phyloP scores from a whole-genome alignment of 2,329 filamentous ascomycete genomes.

The Fusarium sp. region DNA sequence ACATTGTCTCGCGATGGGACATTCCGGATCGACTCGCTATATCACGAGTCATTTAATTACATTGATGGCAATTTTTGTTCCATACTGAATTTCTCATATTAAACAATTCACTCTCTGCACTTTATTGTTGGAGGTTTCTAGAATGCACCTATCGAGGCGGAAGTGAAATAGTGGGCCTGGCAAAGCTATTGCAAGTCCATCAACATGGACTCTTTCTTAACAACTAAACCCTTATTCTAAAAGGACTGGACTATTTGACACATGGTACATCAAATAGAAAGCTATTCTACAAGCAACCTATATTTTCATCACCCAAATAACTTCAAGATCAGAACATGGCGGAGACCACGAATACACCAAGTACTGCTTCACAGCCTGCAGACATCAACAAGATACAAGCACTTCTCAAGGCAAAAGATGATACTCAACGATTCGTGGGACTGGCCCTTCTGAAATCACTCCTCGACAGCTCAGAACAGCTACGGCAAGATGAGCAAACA shows the following conservation, averaged over 20 bases:
- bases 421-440: constrained; percentile 77
- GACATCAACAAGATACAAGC: constrained; percentile 64
- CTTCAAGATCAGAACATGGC: constrained; percentile 8
- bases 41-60: not conserved
- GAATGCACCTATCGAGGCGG: constrained; percentile 33
- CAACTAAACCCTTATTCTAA: not conserved
- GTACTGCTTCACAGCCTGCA: constrained; percentile 26
- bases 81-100: not conserved
- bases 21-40: not conserved
- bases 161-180: constrained; percentile 37
- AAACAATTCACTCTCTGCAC: not conserved
- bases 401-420: constrained; percentile 71
- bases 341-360: constrained; percentile 5
- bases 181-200: not conserved
- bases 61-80: not conserved
- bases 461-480: constrained; percentile 70
- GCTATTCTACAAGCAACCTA: too few relatives aligned
- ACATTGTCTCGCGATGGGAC: constrained; percentile 15
- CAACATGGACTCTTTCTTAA: constrained; percentile 12
- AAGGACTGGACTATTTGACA: not conserved
- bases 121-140: constrained; percentile 17
- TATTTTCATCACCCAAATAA: not conserved
- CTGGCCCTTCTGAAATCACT: constrained; percentile 75
- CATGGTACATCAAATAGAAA: not conserved
- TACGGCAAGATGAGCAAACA: constrained; percentile 62